Evolutionary conservation across 108 stramenopile genomes (phyloP).

Genomic region (Bacterosira constricta): DNA sequence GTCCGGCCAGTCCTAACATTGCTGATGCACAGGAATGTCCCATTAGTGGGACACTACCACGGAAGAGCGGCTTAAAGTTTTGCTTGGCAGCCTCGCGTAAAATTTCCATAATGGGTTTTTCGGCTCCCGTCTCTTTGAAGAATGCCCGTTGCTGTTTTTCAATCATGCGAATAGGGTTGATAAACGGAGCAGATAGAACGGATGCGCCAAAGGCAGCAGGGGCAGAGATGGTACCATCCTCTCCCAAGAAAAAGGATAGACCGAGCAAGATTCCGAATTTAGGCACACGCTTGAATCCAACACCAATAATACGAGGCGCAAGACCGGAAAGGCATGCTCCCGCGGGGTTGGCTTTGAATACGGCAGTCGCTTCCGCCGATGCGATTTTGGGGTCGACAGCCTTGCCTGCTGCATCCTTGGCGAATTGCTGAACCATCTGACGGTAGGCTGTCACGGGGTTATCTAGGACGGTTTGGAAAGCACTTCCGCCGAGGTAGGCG

Average conservation of each 20-base stretch:
- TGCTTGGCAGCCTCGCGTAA: constrained; percentile 79
- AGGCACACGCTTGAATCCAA: constrained; percentile 93
- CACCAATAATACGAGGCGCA: constrained; percentile 85
- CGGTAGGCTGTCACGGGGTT: constrained; percentile 94
- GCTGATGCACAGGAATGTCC: constrained; percentile 90
- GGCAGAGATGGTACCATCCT: constrained; percentile 77
- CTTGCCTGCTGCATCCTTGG: constrained; percentile 86
- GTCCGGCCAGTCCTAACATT: constrained; percentile 89
- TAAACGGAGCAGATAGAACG: constrained; percentile 85
- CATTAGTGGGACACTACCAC: constrained; percentile 91
- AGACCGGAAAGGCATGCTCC: constrained; percentile 79
- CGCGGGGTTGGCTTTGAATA: constrained; percentile 83
- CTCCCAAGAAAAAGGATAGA: constrained; percentile 86
- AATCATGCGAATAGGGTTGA: constrained; percentile 95
- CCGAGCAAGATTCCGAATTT: constrained; percentile 91
- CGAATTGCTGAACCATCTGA: constrained; percentile 93
- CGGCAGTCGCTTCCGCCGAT: constrained; percentile 74
- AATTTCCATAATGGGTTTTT: constrained; percentile 89
- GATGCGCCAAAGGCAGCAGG: constrained; percentile 84
- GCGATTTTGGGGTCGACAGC: constrained; percentile 87
- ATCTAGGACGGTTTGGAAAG: constrained; percentile 90
- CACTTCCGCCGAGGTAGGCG: constrained; percentile 89
- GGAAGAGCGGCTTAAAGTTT: constrained; percentile 86
- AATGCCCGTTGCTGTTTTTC: constrained; percentile 94
- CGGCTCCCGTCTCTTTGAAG: constrained; percentile 84